phyloP scores from a whole-genome alignment of 768 basidiomycete genomes.

The Hericium alpestre region DNA sequence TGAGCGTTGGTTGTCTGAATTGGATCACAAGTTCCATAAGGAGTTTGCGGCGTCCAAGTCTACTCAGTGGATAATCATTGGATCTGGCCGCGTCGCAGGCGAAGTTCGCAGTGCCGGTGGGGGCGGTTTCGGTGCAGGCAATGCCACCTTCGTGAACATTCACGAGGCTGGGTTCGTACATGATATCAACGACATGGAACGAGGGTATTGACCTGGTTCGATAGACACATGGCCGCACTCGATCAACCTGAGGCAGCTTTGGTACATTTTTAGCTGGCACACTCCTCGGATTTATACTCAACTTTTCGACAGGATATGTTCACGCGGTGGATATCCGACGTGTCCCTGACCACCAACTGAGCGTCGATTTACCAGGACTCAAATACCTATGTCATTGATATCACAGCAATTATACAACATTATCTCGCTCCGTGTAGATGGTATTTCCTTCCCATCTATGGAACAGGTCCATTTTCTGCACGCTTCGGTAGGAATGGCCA shows the following conservation, averaged over 20 bases:
- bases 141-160: conserved; percentile 72
- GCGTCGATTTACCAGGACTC: not conserved
- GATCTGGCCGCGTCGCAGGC: conserved; percentile 49
- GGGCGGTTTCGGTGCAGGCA: conserved; percentile 58
- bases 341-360: conserved; percentile 29
- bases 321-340: conserved; percentile 46
- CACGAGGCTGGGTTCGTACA: conserved; percentile 65
- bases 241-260: conserved; percentile 85
- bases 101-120: conserved; percentile 63
- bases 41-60: conserved; percentile 45
- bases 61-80: conserved; percentile 46
- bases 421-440: too few species aligned
- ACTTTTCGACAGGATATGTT: conserved; percentile 39
- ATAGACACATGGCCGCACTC: conserved; percentile 80
- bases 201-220: not conserved
- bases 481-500: too few species aligned
- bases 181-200: not conserved
- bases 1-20: conserved; percentile 58
- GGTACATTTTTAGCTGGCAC: conserved; percentile 30
- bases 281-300: not conserved
- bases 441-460: too few species aligned
- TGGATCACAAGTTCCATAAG: conserved; percentile 49
- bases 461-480: too few species aligned
- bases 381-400: too few species aligned
- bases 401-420: too few species aligned